Evolutionary conservation across 2,329 filamentous ascomycete genomes (phyloP), one percentile per base, ranked within the genome.

Genomic region (Colletotrichum sansevieriae): DNA sequence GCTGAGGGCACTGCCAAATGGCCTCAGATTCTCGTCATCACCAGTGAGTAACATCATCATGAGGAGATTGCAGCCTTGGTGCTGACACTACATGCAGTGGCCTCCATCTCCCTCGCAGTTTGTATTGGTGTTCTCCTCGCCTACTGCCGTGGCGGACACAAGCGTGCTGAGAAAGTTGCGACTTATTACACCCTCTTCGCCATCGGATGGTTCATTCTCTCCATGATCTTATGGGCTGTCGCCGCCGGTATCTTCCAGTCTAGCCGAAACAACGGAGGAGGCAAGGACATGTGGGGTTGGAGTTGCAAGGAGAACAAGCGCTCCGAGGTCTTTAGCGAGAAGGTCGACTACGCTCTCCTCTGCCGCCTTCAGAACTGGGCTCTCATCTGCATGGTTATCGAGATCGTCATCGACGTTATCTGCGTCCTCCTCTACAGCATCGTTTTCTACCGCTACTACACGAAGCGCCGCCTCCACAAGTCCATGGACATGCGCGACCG

Each of bases 211-310:
- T 98, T 98, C 85, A 91, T 96, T 77, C 91, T 97, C 80, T 96
- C 92, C 78, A 91, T 97, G 79, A 82, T 97, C 76, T 93, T 99
- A 85, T 99, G 96, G 96, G 90, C 91, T 63, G 84, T 96, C 39
- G 94, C 93, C 37, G 95, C 95, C 44, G 93, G 91, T 67, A 82
- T 97, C 65, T 88, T 98, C 75, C 94, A 98, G 78, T 88, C 92
- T 75, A 89, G 90, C 65, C 92, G 91, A 78, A 87, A 89, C 75
- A 92, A 87, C 76, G 76, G 77, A 76, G 83, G 88, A 72, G 92
- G 92, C 76, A 90, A 97, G 80, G 96, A 99, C 80, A 88, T 99
- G 80, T 99, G 96, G 96, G 95, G 95, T 68, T 99, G 96, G 96
- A 90, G 94, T n/a, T 99, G 96, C 80, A 91, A 95, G 65, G 88